Conservation (phyloP, 805 yeast genomes). For the Wickerhamiella galacta region DNA sequence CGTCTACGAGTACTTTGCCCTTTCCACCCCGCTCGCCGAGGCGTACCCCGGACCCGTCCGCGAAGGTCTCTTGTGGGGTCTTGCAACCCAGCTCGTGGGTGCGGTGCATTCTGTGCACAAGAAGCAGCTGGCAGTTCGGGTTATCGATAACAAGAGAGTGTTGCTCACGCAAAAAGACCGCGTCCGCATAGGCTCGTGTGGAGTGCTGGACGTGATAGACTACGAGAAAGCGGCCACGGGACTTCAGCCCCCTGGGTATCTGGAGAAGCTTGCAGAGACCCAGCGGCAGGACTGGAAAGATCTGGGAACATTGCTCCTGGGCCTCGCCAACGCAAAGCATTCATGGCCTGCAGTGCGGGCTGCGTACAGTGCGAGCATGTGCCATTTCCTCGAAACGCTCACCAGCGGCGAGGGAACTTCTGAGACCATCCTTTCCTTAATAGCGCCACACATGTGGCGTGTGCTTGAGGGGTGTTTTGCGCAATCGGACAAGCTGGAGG, state of each 20-base stretch:
- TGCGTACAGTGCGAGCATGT: conserved; percentile 12
- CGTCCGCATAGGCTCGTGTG: conserved; percentile 54
- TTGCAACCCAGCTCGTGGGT: conserved; percentile 54
- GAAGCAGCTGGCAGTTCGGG: conserved; percentile 44
- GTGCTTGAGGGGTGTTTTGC: conserved; percentile 14
- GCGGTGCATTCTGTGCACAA: conserved; percentile 56
- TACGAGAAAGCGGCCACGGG: conserved; percentile 15
- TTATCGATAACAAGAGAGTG: conserved; percentile 46
- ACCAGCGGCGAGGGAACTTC: conserved; percentile 8
- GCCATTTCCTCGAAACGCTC: conserved; percentile 13
- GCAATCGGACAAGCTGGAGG: conserved; percentile 20
- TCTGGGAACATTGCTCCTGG: conserved; percentile 40
- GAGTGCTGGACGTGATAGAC: conserved; percentile 46
- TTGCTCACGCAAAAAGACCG: conserved; percentile 58
- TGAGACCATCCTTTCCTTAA: conserved; percentile 7
- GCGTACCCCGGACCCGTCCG: conserved; percentile 37
- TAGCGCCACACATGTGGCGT: conserved; percentile 16
- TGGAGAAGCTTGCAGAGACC: neutral
- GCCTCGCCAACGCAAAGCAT: conserved; percentile 26
- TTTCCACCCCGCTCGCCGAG: conserved; percentile 52
- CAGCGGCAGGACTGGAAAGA: conserved; percentile 40
- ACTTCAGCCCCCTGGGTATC: neutral
- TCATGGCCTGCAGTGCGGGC: conserved; percentile 5
- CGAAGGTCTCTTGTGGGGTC: conserved; percentile 57
- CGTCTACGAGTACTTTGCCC: conserved; percentile 75